Conservation (phyloP, 2,329 filamentous ascomycete species). For the Reticulascus tulasneorum region DNA sequence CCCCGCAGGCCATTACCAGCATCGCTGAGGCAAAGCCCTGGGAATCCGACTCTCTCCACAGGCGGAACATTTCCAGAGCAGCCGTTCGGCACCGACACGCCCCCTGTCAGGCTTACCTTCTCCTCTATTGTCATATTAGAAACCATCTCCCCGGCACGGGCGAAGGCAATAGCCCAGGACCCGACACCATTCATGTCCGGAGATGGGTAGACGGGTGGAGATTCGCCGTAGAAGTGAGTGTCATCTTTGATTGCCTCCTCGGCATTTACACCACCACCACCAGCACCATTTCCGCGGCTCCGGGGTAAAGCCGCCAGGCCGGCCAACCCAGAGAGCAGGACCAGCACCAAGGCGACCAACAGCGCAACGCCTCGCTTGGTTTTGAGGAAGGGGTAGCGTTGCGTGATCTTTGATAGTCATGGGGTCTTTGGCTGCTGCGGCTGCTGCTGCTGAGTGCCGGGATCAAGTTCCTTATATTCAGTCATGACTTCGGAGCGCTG, state of each 20-base stretch:
- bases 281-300: neutral
- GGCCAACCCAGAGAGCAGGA: constrained; percentile 8
- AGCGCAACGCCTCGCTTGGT: too few relatives aligned
- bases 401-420: too few relatives aligned
- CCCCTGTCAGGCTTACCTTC: constrained; percentile 72
- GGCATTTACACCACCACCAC: too few relatives aligned
- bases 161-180: constrained; percentile 64
- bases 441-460: too few relatives aligned
- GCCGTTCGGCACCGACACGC: constrained; percentile 52
- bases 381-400: too few relatives aligned
- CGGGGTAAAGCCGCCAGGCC: constrained; percentile 27
- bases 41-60: constrained; percentile 33
- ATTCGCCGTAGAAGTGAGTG: constrained; percentile 44
- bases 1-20: constrained; percentile 46
- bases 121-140: constrained; percentile 69
- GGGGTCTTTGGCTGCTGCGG: too few relatives aligned
- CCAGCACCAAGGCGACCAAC: too few relatives aligned
- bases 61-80: constrained; percentile 42
- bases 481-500: too few relatives aligned
- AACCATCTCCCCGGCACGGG: constrained; percentile 66
- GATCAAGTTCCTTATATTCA: too few relatives aligned
- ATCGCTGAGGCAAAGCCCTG: constrained; percentile 44
- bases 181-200: constrained; percentile 56
- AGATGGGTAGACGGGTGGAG: constrained; percentile 47
- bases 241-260: constrained; percentile 18